Percentiles rank a stretch among this genome's conserved stretches.
Conservation (phyloP, 2,329 filamentous ascomycete genomes). For the Tolypocladium album region DNA sequence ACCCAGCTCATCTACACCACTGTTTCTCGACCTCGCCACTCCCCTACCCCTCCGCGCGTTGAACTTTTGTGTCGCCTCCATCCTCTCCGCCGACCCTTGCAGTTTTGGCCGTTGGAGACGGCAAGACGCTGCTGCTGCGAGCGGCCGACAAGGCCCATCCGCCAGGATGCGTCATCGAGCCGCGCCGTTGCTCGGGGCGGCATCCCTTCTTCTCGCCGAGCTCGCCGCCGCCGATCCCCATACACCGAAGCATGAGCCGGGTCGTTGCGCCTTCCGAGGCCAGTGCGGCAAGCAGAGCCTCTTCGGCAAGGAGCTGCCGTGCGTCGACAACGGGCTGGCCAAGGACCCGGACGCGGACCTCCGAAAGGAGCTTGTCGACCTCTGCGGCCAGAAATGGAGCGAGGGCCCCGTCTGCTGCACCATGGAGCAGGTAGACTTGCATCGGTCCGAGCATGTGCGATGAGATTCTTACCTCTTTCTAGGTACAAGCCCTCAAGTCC, state of each 20-base stretch:
- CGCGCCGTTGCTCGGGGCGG: slow-evolving; percentile 19
- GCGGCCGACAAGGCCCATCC: background rate
- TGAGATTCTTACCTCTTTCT: background rate
- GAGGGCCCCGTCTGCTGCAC: slow-evolving; percentile 78
- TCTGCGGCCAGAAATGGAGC: slow-evolving; percentile 84
- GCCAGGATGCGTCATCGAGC: slow-evolving; percentile 20
- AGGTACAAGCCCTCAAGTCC: slow-evolving; percentile 70
- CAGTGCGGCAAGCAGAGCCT: slow-evolving; percentile 86
- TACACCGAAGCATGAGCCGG: slow-evolving; percentile 66
- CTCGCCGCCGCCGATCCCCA: slow-evolving; percentile 15
- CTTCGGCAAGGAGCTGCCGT: slow-evolving; percentile 84
- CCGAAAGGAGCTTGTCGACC: slow-evolving; percentile 65
- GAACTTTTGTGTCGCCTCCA: background rate
- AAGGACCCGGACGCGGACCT: slow-evolving; percentile 60
- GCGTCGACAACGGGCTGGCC: slow-evolving; percentile 80
- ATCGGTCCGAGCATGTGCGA: too few relatives aligned
- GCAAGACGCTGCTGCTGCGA: background rate
- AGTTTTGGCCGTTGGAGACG: background rate
- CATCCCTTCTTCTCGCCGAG: slow-evolving; percentile 16
- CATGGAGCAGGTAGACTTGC: slow-evolving; percentile 53
- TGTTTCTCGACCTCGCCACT: background rate
- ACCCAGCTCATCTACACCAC: background rate
- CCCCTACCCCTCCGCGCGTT: background rate
- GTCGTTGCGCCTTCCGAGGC: slow-evolving; percentile 81
- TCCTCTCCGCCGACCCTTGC: background rate